Evolutionary conservation across 495 filamentous ascomycete genomes (phyloP).

Genomic region (Podospora didyma): DNA sequence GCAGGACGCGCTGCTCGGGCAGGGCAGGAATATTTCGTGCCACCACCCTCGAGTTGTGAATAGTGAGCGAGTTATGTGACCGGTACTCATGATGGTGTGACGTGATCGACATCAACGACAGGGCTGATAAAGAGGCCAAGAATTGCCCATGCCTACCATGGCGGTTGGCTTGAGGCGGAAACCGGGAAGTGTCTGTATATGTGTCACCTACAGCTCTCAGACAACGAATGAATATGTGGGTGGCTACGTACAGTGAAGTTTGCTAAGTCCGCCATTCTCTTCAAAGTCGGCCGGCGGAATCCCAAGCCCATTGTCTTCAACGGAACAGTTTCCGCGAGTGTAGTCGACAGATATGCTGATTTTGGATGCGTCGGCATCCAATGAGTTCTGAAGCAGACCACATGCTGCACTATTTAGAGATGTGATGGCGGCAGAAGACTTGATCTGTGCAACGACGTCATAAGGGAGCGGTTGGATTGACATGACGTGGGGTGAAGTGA

Average conservation of each 20-base stretch:
- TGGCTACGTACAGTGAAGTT: conserved; percentile 60
- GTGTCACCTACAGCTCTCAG: conserved; percentile 15
- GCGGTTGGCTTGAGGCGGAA: conserved; percentile 33
- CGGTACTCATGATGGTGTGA: conserved; percentile 64
- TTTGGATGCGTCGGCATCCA: conserved; percentile 74
- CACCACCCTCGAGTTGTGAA: conserved; percentile 69
- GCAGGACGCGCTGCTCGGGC: conserved; percentile 52
- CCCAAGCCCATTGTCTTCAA: conserved; percentile 86
- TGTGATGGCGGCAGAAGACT: conserved; percentile 75
- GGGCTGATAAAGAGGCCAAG: conserved; percentile 68
- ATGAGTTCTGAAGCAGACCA: conserved; percentile 78
- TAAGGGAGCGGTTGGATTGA: conserved; percentile 69
- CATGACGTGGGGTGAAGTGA: conserved; percentile 30
- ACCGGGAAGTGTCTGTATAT: conserved; percentile 72
- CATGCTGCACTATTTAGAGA: conserved; percentile 68
- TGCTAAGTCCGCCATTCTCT: conserved; percentile 67
- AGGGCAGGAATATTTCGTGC: conserved; percentile 63
- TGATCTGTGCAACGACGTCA: conserved; percentile 79
- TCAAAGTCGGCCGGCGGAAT: conserved; percentile 70
- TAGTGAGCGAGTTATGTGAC: conserved; percentile 63
- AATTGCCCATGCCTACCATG: conserved; percentile 75
- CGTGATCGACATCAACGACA: conserved; percentile 74
- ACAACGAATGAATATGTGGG: neutral
- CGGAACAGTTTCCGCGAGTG: conserved; percentile 67
- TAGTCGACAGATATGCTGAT: conserved; percentile 74